Base-by-base conservation (phyloP, 805 yeast species). In the Myxozyma melibiosi region DNA sequence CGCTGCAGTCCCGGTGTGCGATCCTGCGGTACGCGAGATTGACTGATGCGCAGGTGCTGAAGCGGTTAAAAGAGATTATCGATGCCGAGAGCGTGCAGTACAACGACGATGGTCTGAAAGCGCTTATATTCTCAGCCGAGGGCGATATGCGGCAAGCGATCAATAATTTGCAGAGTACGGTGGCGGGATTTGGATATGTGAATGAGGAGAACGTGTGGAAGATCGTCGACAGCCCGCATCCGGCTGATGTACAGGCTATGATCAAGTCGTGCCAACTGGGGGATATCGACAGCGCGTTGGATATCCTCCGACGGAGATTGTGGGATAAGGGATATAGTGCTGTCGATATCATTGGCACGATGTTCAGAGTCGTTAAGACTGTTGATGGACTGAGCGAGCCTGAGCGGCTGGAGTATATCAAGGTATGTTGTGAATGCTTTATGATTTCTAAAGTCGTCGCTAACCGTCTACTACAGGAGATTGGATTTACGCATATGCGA, bases 121-220 rank as follows among this genome's bases (percentile, higher is more conserved):
- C 99, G 0, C 78, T 94, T 57, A 84, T 94, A 14, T 94, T 94
- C 74, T 86, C 97, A 0, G 95, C 97, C 0, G 99, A 94, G 69
- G 99, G 99, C 58, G 99, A 94, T 70, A 92, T 94, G 99, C 84
- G 99, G 71, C 99, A 94, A 72, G 99, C 98, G 0, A 81, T 94
- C 46, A 94, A 94, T 69, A 94, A 94, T 72, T 71, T 94, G 57
- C 99, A 94, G 70, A 85, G 96, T 67, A 90, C 97, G 0, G 92
- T 85, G 31, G 90, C 97, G 0, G 99, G 99, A 1, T 91, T 91
- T 73, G 91, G 87, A 2, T 79, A 88, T 53, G 97, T 94, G n/a
- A 88, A 84, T 67, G 90, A 90, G 45, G 90, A 88, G 39, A 92
- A 91, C 67, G 99, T 94, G 16, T 94, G 90, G 78, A 89, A 87